Conservation (phyloP, 169 alveolate species). For the Eimeria sp. region DNA sequence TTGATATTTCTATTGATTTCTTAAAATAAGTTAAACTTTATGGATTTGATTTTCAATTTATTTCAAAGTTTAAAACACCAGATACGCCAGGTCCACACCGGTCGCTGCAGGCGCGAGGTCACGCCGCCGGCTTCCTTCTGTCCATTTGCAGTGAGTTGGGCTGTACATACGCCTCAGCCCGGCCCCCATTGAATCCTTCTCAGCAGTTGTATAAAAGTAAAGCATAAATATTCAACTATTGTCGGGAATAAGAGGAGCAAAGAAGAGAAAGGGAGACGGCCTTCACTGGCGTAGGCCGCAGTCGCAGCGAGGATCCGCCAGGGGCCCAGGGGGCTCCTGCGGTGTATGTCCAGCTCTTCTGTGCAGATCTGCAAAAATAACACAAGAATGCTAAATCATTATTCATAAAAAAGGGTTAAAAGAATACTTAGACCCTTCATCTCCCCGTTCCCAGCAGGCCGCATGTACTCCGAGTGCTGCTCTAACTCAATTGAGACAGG, state of each 20-base stretch:
- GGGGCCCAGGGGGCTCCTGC: background rate
- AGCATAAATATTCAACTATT: background rate
- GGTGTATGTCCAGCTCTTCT: background rate
- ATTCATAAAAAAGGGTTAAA: too few relatives aligned
- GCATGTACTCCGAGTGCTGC: background rate
- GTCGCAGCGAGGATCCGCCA: background rate
- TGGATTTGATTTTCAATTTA: too few relatives aligned
- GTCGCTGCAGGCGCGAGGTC: background rate
- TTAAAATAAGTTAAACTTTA: too few relatives aligned
- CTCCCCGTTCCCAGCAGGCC: background rate
- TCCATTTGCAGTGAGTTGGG: background rate
- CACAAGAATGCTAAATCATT: background rate
- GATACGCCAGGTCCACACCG: background rate
- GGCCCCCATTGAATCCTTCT: background rate
- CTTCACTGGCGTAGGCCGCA: background rate
- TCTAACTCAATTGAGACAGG: background rate
- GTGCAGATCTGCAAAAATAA: background rate
- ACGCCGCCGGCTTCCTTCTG: slow-evolving; percentile 21
- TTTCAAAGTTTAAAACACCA: background rate
- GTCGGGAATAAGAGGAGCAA: background rate
- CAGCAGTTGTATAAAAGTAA: background rate
- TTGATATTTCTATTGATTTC: too few relatives aligned
- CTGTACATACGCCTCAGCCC: background rate
- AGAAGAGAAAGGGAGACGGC: background rate
- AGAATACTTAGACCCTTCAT: background rate